Evolutionary conservation across 306 rosid species (phyloP).

Genomic region (Dryas octopetala): DNA sequence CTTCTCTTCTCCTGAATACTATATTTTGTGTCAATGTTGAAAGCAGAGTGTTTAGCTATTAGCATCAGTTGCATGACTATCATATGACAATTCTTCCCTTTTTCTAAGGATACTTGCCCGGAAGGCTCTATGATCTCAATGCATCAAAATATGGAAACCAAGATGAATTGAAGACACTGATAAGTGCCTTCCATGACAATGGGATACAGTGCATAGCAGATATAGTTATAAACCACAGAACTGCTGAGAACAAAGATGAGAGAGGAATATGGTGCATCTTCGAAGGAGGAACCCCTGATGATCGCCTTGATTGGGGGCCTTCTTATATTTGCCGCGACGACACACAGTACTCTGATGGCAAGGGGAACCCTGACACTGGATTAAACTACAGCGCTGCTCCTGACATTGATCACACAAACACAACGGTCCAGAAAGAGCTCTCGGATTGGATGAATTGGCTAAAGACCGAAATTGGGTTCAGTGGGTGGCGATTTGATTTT

Average conservation of each 20-base stretch:
- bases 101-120: slow-evolving; percentile 64
- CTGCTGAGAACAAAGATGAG: slow-evolving; percentile 60
- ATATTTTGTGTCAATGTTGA: not conserved
- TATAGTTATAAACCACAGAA: slow-evolving; percentile 86
- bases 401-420: slow-evolving; percentile 78
- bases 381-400: slow-evolving; percentile 17
- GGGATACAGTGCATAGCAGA: slow-evolving; percentile 69
- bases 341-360: slow-evolving; percentile 66
- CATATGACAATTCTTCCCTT: not conserved
- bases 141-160: slow-evolving; percentile 65
- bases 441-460: slow-evolving; percentile 82
- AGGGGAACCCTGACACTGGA: slow-evolving; percentile 67
- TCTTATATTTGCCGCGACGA: slow-evolving; percentile 70
- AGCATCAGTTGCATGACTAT: not conserved
- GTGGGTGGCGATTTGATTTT: slow-evolving; percentile 68
- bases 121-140: slow-evolving; percentile 82
- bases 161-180: slow-evolving; percentile 58
- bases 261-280: slow-evolving; percentile 73
- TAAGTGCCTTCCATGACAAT: slow-evolving; percentile 35
- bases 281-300: slow-evolving; percentile 74
- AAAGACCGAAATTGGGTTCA: slow-evolving; percentile 53
- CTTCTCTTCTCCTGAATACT: too few species aligned
- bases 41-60: not conserved
- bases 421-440: slow-evolving; percentile 61
- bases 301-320: slow-evolving; percentile 75